Base-by-base conservation (phyloP, 2,329 filamentous ascomycete species). In the Alternaria burnsii region DNA sequence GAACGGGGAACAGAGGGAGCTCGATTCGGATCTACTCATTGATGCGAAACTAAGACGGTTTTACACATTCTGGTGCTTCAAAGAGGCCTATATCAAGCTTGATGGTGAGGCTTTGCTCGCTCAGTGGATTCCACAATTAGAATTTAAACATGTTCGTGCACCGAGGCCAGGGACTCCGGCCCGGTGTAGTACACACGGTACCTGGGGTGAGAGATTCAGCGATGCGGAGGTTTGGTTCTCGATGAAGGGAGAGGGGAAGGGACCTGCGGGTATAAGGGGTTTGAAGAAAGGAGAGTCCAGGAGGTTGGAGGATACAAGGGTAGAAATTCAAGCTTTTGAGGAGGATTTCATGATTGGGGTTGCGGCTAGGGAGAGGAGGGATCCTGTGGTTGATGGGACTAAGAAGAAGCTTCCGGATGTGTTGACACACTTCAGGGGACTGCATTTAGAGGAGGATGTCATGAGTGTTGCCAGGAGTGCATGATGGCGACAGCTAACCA, bases 81-180 rank as follows among this genome's bases (percentile, higher is more conserved):
- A 92, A 69, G 91, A 94, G 80, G 89, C 91, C 1, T 94, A 92
- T 74, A 88, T 94, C 77, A 94, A 94, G 85, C 88, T 94, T 81
- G 91, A 90, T 30, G 91, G 91, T 26, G 90, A 94, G 70, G 91
- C 90, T 0, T 82, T 94, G 59, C 82, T 93, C 9, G 91, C 91
- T 0, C 82, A 83, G 4, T 94, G 91, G 91, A 82, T 94, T 50
- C 81, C 81, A 52, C 86, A 90, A 51, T 80, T 94, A 9, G 89
- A 93, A 70, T 92, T 94, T 72, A 81, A 83, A 59, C 80, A 83
- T 50, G 90, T 92, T 53, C 80, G 82, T 52, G 85, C 88, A 50
- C 70, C 70, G 9, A 74, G 65, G 16, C 72, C 80, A 0, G 82
- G 80, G 3, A 77, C 75, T 0, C 75, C 76, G 1, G 76, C 82